A percentile compares a stretch with the other conserved stretches of the same genome.
These are phyloP conservation scores for Corrigiola litoralis DNA, from an alignment of 179 eudicot species.

Conservation along the genomic window DNA sequence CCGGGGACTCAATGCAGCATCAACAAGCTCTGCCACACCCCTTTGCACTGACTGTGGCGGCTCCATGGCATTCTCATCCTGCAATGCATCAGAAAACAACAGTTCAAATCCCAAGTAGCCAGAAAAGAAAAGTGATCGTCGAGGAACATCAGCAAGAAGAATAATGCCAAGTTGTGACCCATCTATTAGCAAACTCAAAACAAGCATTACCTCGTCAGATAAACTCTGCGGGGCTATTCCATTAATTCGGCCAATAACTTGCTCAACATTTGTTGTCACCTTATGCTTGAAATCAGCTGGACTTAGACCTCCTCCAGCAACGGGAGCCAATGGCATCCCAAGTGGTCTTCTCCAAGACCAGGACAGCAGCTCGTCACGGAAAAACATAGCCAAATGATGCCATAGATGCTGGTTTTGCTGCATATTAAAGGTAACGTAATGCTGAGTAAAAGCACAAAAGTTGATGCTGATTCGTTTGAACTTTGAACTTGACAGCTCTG, in stretches of 20 bases:
- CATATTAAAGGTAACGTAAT: constrained; percentile 8
- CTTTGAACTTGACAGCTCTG: no score
- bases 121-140: no score
- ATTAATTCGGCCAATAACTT: constrained; percentile 62
- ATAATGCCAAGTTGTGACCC: no score
- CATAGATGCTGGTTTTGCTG: constrained; percentile 97
- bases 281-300: constrained; percentile 85
- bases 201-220: constrained; percentile 71
- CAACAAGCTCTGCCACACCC: constrained; percentile 87
- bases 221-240: constrained; percentile 76
- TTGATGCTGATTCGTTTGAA: no score
- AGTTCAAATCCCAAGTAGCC: background rate
- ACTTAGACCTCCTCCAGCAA: constrained; percentile 72
- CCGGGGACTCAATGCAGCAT: constrained; percentile 83
- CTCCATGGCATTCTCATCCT: constrained; percentile 90
- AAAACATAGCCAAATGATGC: constrained; percentile 99
- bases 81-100: constrained; percentile 10
- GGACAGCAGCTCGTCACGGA: constrained; percentile 96
- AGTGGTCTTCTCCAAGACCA: constrained; percentile 99
- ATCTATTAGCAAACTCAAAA: background rate
- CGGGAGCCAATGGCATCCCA: constrained; percentile 80
- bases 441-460: background rate
- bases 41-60: constrained; percentile 95
- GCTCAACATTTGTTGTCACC: constrained; percentile 76
- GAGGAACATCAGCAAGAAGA: no score